Evolutionary conservation across 352 stramenopile genomes (phyloP), one percentile per base, ranked within the genome.

Genomic region (Elongisporangium prolatum): DNA sequence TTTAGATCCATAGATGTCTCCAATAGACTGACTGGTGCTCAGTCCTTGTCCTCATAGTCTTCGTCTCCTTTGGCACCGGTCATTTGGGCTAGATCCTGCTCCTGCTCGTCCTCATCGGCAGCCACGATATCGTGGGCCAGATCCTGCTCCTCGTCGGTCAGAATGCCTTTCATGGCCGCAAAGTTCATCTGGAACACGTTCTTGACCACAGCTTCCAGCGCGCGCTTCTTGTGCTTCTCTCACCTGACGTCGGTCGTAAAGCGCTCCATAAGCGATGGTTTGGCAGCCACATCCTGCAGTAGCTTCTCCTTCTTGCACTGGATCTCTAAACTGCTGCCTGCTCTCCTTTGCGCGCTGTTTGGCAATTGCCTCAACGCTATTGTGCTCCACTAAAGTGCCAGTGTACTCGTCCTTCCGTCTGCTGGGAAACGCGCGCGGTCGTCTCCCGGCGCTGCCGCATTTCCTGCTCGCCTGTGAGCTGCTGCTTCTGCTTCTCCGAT

Each of bases 131-230:
- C 77, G 1, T 52, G 52, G 1, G 76, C 79, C 10, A 90, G 61
- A 7, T 88, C 77, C 50, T 90, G 72, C 54, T 92, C 83, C 21
- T 86, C 80, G 25, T 86, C 75, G 0, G 77, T 89, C 22, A 92
- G 48, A 2, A 90, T 75, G 20, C 72, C 80, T 57, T 88, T 88
- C 58, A 90, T 73, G 16, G 63, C 69, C 0, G 63, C 69, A 24
- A 86, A 49, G 52, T 89, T 75, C 10, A 77, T 77, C n/a, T 76
- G 61, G 55, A 92, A 90, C 9, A 92, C 83, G 20, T 85, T 89
- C 52, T 76, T 84, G 18, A 92, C 80, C 2, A 92, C 80, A 1
- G 75, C 71, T 60, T 86, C 76, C 4, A 92, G 64, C 6, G 83
- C 83, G 24, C 82, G 67, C 38, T 77, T 76, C 68, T 84, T 87